Conservation (phyloP, 345 rosid genomes). For the Bruguiera parviflora region DNA sequence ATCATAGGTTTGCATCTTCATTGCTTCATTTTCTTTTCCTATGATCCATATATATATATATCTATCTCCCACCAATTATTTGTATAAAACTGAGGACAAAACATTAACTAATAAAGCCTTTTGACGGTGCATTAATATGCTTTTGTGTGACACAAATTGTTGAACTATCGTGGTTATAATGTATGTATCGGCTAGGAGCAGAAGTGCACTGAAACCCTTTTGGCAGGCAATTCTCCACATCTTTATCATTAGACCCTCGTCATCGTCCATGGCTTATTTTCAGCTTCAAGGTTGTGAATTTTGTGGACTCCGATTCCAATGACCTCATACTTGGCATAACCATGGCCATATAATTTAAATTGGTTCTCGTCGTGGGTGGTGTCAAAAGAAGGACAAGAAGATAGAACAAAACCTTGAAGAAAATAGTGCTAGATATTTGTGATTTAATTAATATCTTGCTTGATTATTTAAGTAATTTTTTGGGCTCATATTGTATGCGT, state of each 20-base stretch:
- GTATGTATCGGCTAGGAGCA: constrained; percentile 56
- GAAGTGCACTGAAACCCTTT: constrained; percentile 49
- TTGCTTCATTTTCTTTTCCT: not conserved
- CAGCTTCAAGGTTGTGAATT: constrained; percentile 19
- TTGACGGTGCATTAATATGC: constrained; percentile 21
- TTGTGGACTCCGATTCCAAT: constrained; percentile 9
- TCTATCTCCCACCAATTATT: not conserved
- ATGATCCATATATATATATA: not conserved
- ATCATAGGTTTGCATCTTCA: constrained; percentile 11
- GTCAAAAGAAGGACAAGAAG: constrained; percentile 26
- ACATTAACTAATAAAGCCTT: not conserved
- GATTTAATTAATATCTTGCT: not conserved
- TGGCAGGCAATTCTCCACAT: constrained; percentile 46
- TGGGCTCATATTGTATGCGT: not conserved
- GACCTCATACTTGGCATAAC: constrained; percentile 30
- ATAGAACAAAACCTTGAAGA: constrained; percentile 19
- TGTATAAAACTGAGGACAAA: not conserved
- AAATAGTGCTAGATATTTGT: constrained; percentile 23
- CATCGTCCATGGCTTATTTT: not conserved
- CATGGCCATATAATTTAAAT: not conserved
- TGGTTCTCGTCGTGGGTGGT: constrained; percentile 1
- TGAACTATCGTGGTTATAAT: constrained; percentile 36
- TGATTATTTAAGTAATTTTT: not conserved
- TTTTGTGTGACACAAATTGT: constrained; percentile 28
- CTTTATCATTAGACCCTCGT: not conserved